These are phyloP conservation scores for Candolleomyces efflorescens DNA, from an alignment of 768 basidiomycete species.

Conservation along the genomic window DNA sequence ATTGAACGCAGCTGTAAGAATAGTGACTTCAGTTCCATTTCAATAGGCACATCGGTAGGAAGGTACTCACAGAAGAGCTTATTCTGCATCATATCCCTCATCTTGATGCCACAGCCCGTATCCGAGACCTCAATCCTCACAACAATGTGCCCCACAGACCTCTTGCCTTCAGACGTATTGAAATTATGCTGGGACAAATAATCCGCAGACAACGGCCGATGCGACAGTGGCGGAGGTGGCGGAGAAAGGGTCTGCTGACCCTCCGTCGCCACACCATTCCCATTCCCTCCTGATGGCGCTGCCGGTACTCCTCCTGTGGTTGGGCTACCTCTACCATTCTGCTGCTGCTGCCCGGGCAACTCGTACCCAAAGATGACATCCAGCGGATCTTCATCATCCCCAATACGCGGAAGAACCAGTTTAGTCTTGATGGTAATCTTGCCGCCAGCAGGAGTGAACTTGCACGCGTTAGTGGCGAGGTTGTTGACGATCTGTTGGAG, in stretches of 20 bases:
- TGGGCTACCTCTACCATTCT: too few species aligned
- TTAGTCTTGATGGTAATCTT: constrained; percentile 64
- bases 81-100: constrained; percentile 59
- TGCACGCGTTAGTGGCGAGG: constrained; percentile 79
- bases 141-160: constrained; percentile 55
- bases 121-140: constrained; percentile 85
- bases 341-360: not conserved
- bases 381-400: constrained; percentile 16
- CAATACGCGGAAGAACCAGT: constrained; percentile 38
- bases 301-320: too few species aligned
- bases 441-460: constrained; percentile 72
- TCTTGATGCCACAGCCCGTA: constrained; percentile 54
- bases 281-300: not conserved
- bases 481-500: constrained; percentile 81
- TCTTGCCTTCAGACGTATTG: constrained; percentile 31
- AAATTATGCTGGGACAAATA: constrained; percentile 49
- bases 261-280: constrained; percentile 5
- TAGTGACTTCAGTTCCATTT: not conserved
- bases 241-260: not conserved
- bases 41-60: too few species aligned
- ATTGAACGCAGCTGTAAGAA: constrained; percentile 58
- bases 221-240: not conserved
- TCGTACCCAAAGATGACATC: not conserved
- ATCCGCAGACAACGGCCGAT: constrained; percentile 28
- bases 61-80: constrained; percentile 62